Evolutionary conservation across 1,139 yeast genomes (phyloP).

Genomic region (Nakaseomyces kungkrabaensis): DNA sequence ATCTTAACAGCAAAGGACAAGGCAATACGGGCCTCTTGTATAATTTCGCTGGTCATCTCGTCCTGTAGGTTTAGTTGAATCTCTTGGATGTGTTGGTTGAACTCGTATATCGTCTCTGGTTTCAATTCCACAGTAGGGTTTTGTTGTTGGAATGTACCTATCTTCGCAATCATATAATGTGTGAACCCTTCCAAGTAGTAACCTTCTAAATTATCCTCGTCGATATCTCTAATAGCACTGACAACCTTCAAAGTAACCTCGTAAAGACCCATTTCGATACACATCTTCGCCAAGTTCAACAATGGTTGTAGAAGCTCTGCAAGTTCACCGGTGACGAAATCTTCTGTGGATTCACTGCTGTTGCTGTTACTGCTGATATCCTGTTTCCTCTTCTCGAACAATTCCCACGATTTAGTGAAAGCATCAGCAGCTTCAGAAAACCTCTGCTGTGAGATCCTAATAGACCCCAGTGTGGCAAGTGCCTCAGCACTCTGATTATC

Average conservation of each 20-base stretch:
- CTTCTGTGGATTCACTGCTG: slow-evolving; percentile 4
- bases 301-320: slow-evolving; percentile 60
- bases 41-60: slow-evolving; percentile 28
- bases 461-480: slow-evolving; percentile 74
- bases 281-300: slow-evolving; percentile 57
- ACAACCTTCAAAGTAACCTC: slow-evolving; percentile 57
- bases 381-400: slow-evolving; percentile 47
- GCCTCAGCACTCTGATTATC: slow-evolving; percentile 57
- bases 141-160: slow-evolving; percentile 24
- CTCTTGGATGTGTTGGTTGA: slow-evolving; percentile 43
- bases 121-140: slow-evolving; percentile 17
- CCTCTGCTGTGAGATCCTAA: slow-evolving; percentile 80
- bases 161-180: slow-evolving; percentile 48
- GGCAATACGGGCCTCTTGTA: slow-evolving; percentile 43
- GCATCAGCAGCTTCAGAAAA: slow-evolving; percentile 66
- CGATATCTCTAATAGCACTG: slow-evolving; percentile 56
- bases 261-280: slow-evolving; percentile 66
- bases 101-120: slow-evolving; percentile 28
- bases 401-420: slow-evolving; percentile 60
- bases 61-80: slow-evolving; percentile 31
- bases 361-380: slow-evolving; percentile 33
- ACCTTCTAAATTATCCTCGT: slow-evolving; percentile 73
- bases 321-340: slow-evolving; percentile 38
- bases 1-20: slow-evolving; percentile 47
- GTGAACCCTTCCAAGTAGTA: slow-evolving; percentile 78